Evolutionary conservation across 495 filamentous ascomycete genomes (phyloP).

Genomic region (Daldinia vernicosa): DNA sequence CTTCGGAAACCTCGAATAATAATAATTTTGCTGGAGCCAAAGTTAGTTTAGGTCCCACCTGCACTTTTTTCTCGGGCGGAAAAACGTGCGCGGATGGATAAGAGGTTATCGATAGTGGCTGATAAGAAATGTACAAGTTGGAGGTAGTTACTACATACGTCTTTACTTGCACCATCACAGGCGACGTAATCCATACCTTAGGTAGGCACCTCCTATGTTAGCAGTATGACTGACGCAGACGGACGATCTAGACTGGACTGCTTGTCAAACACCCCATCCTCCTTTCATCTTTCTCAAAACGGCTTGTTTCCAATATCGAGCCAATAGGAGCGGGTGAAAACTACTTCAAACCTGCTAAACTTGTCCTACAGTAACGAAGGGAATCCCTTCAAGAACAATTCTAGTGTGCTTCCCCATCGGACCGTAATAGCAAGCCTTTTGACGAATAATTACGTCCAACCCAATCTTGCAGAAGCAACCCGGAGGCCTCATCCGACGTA

Average conservation of each 20-base stretch:
- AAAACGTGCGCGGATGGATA: slow-evolving; percentile 17
- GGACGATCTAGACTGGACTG: background rate
- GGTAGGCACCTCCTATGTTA: too few species aligned
- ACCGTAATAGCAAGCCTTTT: background rate
- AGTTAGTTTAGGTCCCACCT: background rate
- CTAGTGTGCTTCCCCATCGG: background rate
- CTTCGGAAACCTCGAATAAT: background rate
- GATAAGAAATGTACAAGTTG: slow-evolving; percentile 1
- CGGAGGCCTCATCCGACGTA: background rate
- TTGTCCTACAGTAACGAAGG: background rate
- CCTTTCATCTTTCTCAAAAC: background rate
- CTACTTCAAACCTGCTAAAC: background rate
- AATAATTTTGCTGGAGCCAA: slow-evolving; percentile 22
- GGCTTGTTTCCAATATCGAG: background rate
- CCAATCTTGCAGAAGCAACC: background rate
- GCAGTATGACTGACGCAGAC: background rate
- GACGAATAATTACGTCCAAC: background rate
- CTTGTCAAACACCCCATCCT: background rate
- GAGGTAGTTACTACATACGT: background rate
- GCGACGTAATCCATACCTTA: background rate
- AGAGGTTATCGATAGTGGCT: slow-evolving; percentile 13
- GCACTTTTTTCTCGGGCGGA: slow-evolving; percentile 29
- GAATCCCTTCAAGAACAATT: background rate
- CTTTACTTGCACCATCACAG: background rate
- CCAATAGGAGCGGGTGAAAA: background rate